Evolutionary conservation across 2,329 filamentous ascomycete species (phyloP), one percentile per base, ranked within the genome.

Genomic region (Venturia effusa): DNA sequence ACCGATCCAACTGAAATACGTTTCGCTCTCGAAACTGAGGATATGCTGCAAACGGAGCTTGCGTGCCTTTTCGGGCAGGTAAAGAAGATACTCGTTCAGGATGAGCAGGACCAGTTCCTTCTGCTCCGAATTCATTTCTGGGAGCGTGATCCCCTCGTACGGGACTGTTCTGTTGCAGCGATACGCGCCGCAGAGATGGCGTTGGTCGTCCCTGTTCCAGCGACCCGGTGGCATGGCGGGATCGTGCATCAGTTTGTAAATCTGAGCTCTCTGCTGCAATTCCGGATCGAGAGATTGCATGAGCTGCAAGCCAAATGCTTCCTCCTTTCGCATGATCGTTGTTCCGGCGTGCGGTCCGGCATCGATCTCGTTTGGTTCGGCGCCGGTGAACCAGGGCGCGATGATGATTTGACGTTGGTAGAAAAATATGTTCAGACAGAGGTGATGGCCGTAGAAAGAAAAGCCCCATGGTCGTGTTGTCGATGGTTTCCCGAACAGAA

Each of bases 141-240:
- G 76, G 0, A 86, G 84, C 0, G 78, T 70, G 6, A 89, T 74
- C 0, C 89, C 89, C 74, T 92, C 72, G 70, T 86, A 89, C 0
- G 89, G 89, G 0, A 93, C 86, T 13, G 89, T 74, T 13, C 89
- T 82, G 72, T 93, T 94, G 69, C 93, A 89, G 15, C 88, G 83
- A 71, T 88, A 90, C 0, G 89, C 89, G 41, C 90, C 89, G 71
- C 88, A 90, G 4, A 91, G 72, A 69, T 92, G 89, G 6, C 89
- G 81, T 76, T 92, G 88, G 72, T 93, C 89, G 69, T 91, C 88
- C 67, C 86, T 86, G 72, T 92, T 92, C 88, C 88, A 92, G 8
- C 88, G 81, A 11, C 85, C 86, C 73, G 76, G 75, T 2, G 82
- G 84, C 64, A 66, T 66, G 0, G 75, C 79, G 0, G 83, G 82